phyloP scores from a whole-genome alignment of 768 basidiomycete species.

The Mycena pura region DNA sequence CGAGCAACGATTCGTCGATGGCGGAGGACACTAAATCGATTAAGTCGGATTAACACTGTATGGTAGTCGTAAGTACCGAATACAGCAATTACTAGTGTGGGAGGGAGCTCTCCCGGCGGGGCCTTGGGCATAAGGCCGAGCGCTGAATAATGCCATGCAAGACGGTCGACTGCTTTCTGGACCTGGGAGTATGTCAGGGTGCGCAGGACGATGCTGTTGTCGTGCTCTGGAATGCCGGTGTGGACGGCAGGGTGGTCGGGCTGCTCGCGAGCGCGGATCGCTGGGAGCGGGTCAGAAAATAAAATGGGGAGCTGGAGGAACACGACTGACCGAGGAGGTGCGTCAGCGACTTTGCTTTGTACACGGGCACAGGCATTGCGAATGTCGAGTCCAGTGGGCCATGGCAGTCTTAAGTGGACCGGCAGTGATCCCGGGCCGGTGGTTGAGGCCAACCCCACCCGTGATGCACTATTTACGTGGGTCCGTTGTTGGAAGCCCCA shows the following conservation, averaged over 20 bases:
- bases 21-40: too few species aligned
- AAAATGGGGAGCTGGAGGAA: not conserved
- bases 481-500: too few species aligned
- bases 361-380: conserved; percentile 29
- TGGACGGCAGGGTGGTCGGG: conserved; percentile 30
- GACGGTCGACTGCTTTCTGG: conserved; percentile 35
- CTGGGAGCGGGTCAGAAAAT: not conserved
- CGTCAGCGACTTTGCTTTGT: conserved; percentile 33
- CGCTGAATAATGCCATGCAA: conserved; percentile 36
- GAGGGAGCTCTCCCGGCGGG: conserved; percentile 34
- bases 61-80: too few species aligned
- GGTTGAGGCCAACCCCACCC: too few species aligned
- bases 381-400: not conserved
- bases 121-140: conserved; percentile 32
- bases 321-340: conserved; percentile 27
- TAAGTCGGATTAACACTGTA: too few species aligned
- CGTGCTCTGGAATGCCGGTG: conserved; percentile 28
- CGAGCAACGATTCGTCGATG: conserved; percentile 48
- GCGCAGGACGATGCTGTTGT: conserved; percentile 19
- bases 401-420: not conserved
- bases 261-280: conserved; percentile 30
- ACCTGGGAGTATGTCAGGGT: conserved; percentile 27
- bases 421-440: too few species aligned
- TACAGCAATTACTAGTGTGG: conserved; percentile 43
- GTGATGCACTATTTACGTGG: too few species aligned